Base-by-base conservation (phyloP, 768 basidiomycete species). In the Mycena belliarum region DNA sequence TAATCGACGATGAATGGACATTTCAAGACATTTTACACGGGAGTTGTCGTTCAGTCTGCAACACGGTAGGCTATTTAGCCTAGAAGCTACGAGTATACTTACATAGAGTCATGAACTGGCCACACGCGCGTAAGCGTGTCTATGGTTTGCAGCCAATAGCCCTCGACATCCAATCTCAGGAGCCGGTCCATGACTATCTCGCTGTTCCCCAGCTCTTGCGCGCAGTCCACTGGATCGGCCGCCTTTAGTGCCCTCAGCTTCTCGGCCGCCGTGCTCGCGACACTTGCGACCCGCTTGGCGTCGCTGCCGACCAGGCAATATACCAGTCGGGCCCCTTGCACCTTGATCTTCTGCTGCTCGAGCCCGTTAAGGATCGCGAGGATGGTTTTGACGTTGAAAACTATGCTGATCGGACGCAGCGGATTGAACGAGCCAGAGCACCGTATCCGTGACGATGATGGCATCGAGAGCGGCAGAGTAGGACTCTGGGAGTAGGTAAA, bases 401-500 rank as follows among this genome's bases (percentile, higher is more conserved):
- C n/a, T n/a, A n/a, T 24, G 29, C 49, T 32, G 35, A 57, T 50
- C 47, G 8, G 24, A 24, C 20, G 11, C 9, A 37, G 20, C 51
- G 44, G 37, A 25, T 46, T 52, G 49, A 25, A 57, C 15, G 56
- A 57, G 37, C 35, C 28, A 38, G 42, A 53, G 28, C 26, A 14
- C 18, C 16, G 12, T 10, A 16, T 1, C 4, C 42, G 48, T 49
- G 23, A 57, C 48, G 55, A 57, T 21, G 48, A 57, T 57, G 41
- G 55, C 41, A 21, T 50, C 33, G 42, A 57, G 32, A 9, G 48
- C 55, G 23, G 48, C 48, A 37, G 49, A 56, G 41, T 15, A 43
- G n/a, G 47, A 32, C 25, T 56, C 28, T n/a, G 48, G 55, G 21
- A 29, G 47, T 23, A 56, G 47, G 48, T 57, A 48, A 5, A 49